These are phyloP conservation scores for Penicillium longicatenatum DNA, from an alignment of 495 filamentous ascomycete genomes.

Conservation along the genomic window DNA sequence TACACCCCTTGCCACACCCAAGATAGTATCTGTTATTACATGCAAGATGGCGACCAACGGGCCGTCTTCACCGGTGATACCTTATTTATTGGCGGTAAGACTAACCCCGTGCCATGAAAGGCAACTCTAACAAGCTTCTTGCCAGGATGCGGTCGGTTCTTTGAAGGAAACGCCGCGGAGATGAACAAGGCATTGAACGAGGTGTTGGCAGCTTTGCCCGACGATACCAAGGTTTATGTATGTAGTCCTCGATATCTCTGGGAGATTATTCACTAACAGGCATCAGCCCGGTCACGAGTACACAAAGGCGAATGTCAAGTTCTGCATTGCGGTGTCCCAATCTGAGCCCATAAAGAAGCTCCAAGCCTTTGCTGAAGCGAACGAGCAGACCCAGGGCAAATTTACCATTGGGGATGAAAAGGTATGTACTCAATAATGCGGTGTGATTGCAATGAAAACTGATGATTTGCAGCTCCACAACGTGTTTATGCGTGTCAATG, in stretches of 20 bases:
- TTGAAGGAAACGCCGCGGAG: constrained; percentile 86
- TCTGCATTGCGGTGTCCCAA: constrained; percentile 71
- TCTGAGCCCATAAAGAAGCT: constrained; percentile 77
- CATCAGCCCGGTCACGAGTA: constrained; percentile 91
- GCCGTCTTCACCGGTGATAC: constrained; percentile 97
- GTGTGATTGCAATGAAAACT: constrained; percentile 2
- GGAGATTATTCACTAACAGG: constrained; percentile 3
- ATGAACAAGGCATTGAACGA: constrained; percentile 93
- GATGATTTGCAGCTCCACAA: constrained; percentile 74
- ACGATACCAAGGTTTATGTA: constrained; percentile 93
- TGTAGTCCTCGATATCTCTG: constrained; percentile 30
- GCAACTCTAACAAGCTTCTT: background rate
- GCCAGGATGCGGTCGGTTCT: constrained; percentile 84
- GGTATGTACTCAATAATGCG: constrained; percentile 47
- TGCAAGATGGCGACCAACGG: constrained; percentile 78
- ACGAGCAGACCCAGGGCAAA: constrained; percentile 88
- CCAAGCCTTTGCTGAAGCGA: constrained; percentile 71
- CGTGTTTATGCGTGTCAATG: constrained; percentile 91
- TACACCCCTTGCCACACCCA: constrained; percentile 98
- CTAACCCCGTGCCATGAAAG: background rate
- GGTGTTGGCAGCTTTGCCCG: constrained; percentile 75
- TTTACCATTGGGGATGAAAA: constrained; percentile 99
- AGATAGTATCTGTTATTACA: constrained; percentile 91
- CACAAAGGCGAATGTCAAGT: constrained; percentile 91
- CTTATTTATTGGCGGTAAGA: constrained; percentile 83